Base-by-base conservation (phyloP, 106 monocot species). In the Phalaenopsis aphrodite region DNA sequence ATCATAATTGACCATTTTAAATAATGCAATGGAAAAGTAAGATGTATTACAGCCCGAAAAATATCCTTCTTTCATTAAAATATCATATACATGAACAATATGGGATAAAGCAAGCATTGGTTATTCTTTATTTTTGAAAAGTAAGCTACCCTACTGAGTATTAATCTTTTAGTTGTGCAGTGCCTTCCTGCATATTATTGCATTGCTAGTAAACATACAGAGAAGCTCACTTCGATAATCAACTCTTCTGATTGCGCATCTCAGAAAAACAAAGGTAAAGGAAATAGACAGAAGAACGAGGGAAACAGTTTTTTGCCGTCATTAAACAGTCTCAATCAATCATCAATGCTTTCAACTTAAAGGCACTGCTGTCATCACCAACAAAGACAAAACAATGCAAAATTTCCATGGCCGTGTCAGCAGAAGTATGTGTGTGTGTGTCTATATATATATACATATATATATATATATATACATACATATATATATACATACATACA, bases 161-260 rank as follows among this genome's bases (percentile, higher is more conserved):
- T 69, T 69, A 39, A 36, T 66, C 15, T 80, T 69, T 39, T 39
- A 75, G 81, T 61, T 21, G 21, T 61, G 21, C 61, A 61, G 19
- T 57, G 19, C 57, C 5, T 14, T 19, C 5, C 61, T 61, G 21
- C 61, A 21, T 21, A 61, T 61, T 10, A 61, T 2, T 61, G 61
- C 21, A 61, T 61, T 10, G 61, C 61, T 61, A 61, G 21, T 61
- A 61, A n/a, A n/a, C 61, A 61, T 17, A 15, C 21, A 61, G 61
- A 18, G 6, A 61, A 61, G 61, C 61, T 61, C 61, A 61, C 5
- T 61, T 69, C 2, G 18, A 69, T 3, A 39, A 9, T 69, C 68
- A 68, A 5, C 7, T 8, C 30, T 68, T 68, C 68, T 68, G 39
- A 12, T 39, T 3, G 39, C 69, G 14, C 1, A 37, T 39, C 11